Conservation (phyloP, 441 rosid species). For the Corymbia citriodora region DNA sequence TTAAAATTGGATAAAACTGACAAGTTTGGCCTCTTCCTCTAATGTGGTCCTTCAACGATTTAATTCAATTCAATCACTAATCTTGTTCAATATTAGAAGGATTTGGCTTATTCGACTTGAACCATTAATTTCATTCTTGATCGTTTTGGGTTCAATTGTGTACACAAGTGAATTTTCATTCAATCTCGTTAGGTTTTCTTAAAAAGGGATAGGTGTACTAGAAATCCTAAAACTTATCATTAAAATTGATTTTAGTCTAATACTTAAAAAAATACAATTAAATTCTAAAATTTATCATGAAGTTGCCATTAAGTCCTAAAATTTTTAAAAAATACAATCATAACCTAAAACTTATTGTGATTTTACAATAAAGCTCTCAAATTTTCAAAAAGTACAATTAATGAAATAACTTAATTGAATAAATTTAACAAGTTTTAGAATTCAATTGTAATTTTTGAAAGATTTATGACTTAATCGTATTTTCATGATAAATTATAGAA, state of each 20-base stretch:
- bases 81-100: background rate
- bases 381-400: too few species aligned
- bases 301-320: accelerated
- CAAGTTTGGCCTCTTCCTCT: background rate
- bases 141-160: accelerated
- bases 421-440: accelerated
- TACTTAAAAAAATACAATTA: too few species aligned
- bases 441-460: accelerated
- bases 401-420: accelerated
- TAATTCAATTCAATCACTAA: background rate
- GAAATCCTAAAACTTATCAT: accelerated
- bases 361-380: accelerated
- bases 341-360: too few species aligned
- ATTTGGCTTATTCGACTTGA: background rate
- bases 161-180: background rate
- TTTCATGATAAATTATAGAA: too few species aligned
- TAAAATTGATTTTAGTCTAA: too few species aligned
- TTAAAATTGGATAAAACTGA: too few species aligned
- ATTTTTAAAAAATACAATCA: accelerated
- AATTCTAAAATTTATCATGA: accelerated
- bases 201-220: accelerated
- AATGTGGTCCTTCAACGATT: background rate
- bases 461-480: accelerated
- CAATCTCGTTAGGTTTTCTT: accelerated
- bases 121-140: background rate